Conservation (phyloP, 371 early-diverging fungal genomes). For the Lichtheimia ramosa region DNA sequence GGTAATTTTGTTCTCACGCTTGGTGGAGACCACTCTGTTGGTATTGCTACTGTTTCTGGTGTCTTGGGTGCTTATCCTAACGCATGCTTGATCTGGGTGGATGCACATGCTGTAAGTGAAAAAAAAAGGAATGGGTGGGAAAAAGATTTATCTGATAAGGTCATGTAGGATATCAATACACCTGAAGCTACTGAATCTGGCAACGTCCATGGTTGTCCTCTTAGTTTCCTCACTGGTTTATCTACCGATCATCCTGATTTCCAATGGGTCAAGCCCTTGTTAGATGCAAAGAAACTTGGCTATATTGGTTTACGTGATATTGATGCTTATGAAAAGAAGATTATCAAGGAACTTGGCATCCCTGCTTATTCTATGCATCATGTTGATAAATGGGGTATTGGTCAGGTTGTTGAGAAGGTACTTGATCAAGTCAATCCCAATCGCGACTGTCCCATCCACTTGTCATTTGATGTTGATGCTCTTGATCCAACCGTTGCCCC, state of each 20-base stretch:
- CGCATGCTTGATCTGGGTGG: conserved; percentile 95
- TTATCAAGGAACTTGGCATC: conserved; percentile 77
- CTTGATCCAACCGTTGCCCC: conserved; percentile 14
- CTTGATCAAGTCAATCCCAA: conserved; percentile 88
- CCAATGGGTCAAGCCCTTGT: conserved; percentile 82
- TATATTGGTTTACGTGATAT: conserved; percentile 98
- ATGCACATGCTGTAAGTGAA: conserved; percentile 90
- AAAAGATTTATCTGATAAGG: not conserved
- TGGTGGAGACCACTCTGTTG: conserved; percentile 94
- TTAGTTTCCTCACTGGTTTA: conserved; percentile 90
- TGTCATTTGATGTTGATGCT: conserved; percentile 39
- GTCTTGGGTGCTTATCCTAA: conserved; percentile 78
- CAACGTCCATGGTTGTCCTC: conserved; percentile 96
- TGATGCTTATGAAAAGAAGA: conserved; percentile 86
- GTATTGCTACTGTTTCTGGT: conserved; percentile 88
- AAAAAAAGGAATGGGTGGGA: not conserved
- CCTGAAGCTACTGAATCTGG: conserved; percentile 86
- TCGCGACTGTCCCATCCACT: conserved; percentile 82
- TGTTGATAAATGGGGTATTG: conserved; percentile 95
- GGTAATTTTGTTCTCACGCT: conserved; percentile 83
- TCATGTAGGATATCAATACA: conserved; percentile 89
- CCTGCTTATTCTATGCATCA: conserved; percentile 97
- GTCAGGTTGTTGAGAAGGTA: conserved; percentile 91
- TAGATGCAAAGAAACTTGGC: conserved; percentile 76
- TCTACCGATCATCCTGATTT: conserved; percentile 72